Evolutionary conservation across 768 basidiomycete species (phyloP), one percentile per base, ranked within the genome.

Genomic region (Tubosaeta sp.): DNA sequence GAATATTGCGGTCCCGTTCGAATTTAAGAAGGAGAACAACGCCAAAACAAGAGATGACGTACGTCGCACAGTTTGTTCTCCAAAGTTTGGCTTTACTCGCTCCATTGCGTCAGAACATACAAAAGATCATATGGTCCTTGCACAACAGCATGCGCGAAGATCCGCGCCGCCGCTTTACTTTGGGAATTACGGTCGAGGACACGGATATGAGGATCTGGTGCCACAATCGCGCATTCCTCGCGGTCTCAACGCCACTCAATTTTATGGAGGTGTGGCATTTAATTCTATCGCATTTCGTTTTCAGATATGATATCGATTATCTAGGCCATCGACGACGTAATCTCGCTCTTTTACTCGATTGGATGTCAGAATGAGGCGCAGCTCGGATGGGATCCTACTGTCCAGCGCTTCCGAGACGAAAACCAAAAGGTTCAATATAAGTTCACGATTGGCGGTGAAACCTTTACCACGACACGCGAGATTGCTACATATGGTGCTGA

Each of bases 101-200:
- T 6, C 34, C 47, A 5, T 47, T 51, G 7, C n/a, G 17, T 22
- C 5, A 62, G 60, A 55, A 59, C 17, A 31, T 53, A 38, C 4
- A 1, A 17, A 59, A 71, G 56, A 48, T 68, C 1, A 49, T 72
- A 19, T 66, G 65, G 65, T 60, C 54, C 42, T 39, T 67, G 17
- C 55, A 61, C 25, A 53, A 62, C 16, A 59, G 62, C 41, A 66
- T 72, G 64, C 53, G 54, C 2, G 53, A 62, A 33, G 71, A 72
- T 46, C 64, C 56, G 0, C 50, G 61, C 32, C 53, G 61, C 4
- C 49, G 63, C 5, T 65, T 67, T 31, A 51, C 57, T 3, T 61
- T 66, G 17, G 70, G 68, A 0, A 61, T 71, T 22, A 68, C 64
- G 0, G 50, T 68, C 14, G 64, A 70, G 46, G 57, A 64, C 41